These are phyloP conservation scores for Metarhizium guizhouense DNA, from an alignment of 2,329 filamentous ascomycete species.

Conservation along the genomic window DNA sequence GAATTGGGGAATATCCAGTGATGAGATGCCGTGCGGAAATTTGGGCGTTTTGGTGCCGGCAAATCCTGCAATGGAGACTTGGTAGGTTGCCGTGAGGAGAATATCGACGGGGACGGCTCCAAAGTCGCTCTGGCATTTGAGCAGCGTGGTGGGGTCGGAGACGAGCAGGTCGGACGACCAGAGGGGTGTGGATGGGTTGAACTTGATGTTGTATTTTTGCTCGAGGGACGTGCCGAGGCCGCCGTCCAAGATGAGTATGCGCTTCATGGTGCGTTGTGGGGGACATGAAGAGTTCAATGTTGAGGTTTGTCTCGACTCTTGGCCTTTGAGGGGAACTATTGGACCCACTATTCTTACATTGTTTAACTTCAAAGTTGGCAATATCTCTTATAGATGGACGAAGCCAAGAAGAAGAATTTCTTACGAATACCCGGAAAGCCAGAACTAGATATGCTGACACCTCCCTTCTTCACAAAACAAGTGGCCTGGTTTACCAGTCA, in stretches of 20 bases:
- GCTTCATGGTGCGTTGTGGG: conserved; percentile 11
- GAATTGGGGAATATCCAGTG: conserved; percentile 28
- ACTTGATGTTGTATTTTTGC: conserved; percentile 43
- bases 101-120: conserved; percentile 49
- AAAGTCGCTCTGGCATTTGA: conserved; percentile 48
- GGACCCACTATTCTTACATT: too few species aligned
- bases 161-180: conserved; percentile 63
- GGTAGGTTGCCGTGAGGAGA: conserved; percentile 60
- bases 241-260: conserved; percentile 47
- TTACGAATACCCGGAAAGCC: too few species aligned
- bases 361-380: too few species aligned
- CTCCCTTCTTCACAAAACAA: too few species aligned
- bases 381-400: too few species aligned
- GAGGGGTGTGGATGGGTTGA: conserved; percentile 45
- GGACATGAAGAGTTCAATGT: too few species aligned
- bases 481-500: too few species aligned
- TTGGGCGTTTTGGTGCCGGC: conserved; percentile 33
- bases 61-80: conserved; percentile 50
- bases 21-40: conserved; percentile 34
- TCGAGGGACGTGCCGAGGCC: conserved; percentile 60
- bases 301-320: too few species aligned
- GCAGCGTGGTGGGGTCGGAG: conserved; percentile 39
- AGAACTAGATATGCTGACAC: too few species aligned
- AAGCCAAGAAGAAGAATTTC: too few species aligned
- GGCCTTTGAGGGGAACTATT: too few species aligned